phyloP scores from a whole-genome alignment of 805 yeast species.

The Priceomyces haplophilus region DNA sequence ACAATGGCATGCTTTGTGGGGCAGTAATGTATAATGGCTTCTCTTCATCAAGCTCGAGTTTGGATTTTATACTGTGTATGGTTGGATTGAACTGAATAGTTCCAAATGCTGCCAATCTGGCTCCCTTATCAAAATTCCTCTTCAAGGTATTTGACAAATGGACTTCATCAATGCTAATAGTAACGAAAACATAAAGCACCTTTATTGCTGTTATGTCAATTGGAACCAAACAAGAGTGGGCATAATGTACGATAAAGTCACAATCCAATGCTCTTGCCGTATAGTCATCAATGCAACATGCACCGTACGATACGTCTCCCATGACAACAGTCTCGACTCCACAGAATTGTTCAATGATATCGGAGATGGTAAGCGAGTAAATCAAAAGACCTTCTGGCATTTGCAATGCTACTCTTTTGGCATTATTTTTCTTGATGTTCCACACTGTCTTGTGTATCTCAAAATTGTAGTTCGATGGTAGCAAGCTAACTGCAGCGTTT shows the following conservation, averaged over 20 bases:
- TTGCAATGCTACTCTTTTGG: conserved; percentile 86
- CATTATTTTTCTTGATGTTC: conserved; percentile 74
- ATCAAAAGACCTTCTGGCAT: conserved; percentile 96
- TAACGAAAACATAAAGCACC: conserved; percentile 92
- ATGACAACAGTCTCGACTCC: conserved; percentile 82
- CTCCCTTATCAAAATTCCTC: conserved; percentile 61
- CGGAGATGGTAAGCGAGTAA: conserved; percentile 85
- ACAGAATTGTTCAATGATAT: conserved; percentile 90
- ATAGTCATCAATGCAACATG: conserved; percentile 95
- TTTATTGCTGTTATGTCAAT: conserved; percentile 87
- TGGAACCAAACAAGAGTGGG: conserved; percentile 95
- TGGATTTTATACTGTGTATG: conserved; percentile 70
- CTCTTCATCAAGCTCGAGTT: conserved; percentile 48
- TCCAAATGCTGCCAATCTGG: conserved; percentile 81
- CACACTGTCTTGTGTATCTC: conserved; percentile 95
- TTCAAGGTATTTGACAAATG: conserved; percentile 77
- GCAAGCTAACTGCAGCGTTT: conserved; percentile 74
- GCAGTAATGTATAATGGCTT: conserved; percentile 63
- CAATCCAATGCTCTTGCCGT: conserved; percentile 92
- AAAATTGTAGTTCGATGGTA: conserved; percentile 91
- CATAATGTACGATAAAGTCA: conserved; percentile 93
- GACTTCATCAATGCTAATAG: conserved; percentile 80
- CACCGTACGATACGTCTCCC: conserved; percentile 99
- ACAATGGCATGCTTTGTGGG: conserved; percentile 89
- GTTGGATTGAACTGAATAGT: conserved; percentile 97